Conservation (phyloP, 345 rosid species). For the Rhodamnia rubescens region DNA sequence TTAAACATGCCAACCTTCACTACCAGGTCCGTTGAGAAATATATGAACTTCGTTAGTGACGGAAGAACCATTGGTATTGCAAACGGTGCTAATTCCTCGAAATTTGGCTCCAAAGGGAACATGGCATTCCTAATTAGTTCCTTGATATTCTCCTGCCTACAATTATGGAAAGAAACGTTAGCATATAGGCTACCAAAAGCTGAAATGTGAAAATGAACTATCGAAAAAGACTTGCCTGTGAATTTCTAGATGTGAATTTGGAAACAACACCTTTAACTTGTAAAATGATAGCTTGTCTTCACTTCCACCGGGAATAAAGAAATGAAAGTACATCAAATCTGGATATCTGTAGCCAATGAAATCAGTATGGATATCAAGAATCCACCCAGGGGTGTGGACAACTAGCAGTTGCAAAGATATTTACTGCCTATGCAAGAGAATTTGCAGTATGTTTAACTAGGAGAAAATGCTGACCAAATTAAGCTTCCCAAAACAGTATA, state of each 20-base stretch:
- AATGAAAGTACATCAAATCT: constrained; percentile 21
- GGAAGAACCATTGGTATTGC: constrained; percentile 12
- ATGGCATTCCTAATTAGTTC: constrained; percentile 1
- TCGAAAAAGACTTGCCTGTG: constrained; percentile 12
- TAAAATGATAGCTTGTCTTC: constrained; percentile 24
- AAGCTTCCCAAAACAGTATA: not conserved
- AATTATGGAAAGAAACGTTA: not conserved
- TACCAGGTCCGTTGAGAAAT: constrained; percentile 16
- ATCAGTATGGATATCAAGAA: not conserved
- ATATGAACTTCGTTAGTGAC: constrained; percentile 20
- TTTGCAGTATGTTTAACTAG: not conserved
- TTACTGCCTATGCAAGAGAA: not conserved
- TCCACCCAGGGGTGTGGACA: not conserved
- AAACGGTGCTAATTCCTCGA: constrained; percentile 21
- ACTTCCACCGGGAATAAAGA: constrained; percentile 28
- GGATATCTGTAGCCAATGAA: constrained; percentile 2
- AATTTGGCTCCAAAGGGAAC: constrained; percentile 1
- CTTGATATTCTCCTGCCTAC: constrained; percentile 28
- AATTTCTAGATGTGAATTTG: constrained; percentile 28
- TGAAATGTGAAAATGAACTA: not conserved
- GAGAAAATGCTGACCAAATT: not conserved
- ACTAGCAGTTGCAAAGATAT: not conserved
- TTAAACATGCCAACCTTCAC: constrained; percentile 21
- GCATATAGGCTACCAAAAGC: not conserved
- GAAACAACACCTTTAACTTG: constrained; percentile 37